Conservation (phyloP, 2,329 filamentous ascomycete genomes). For the Emmonsiellopsis sp. region DNA sequence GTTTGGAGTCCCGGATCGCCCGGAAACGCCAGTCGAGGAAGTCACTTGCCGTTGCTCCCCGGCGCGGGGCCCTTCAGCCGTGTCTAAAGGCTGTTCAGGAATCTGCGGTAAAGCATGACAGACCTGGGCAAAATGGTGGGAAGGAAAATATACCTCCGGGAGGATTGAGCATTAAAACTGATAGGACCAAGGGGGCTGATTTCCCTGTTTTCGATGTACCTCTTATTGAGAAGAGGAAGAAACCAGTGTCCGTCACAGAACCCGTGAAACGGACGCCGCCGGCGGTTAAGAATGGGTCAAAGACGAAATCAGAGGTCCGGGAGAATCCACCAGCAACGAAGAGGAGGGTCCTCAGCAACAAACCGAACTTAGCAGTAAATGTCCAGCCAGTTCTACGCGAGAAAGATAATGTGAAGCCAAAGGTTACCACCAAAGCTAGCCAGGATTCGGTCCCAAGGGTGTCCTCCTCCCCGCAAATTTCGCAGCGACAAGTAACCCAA, state of each 20-base stretch:
- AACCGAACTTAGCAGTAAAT: conserved; percentile 3
- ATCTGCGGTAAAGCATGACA: conserved; percentile 33
- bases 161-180: conserved; percentile 13
- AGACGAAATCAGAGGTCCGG: conserved; percentile 5
- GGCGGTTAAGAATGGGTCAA: not conserved
- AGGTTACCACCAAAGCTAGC: not conserved
- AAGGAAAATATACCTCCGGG: conserved; percentile 57
- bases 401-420: not conserved
- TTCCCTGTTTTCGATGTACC: conserved; percentile 8
- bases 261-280: not conserved
- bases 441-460: not conserved
- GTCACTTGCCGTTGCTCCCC: conserved; percentile 13
- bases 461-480: not conserved
- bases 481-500: conserved; percentile 9
- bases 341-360: conserved; percentile 10
- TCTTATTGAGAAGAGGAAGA: conserved; percentile 23
- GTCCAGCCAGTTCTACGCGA: conserved; percentile 5
- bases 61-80: conserved; percentile 40
- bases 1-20: conserved; percentile 26
- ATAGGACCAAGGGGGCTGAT: conserved; percentile 10
- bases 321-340: conserved; percentile 4
- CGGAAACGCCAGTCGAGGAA: conserved; percentile 23
- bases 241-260: conserved; percentile 9
- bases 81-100: conserved; percentile 33
- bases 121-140: conserved; percentile 46